Evolutionary conservation across 129 eudicot species (phyloP), one percentile per base, ranked within the genome.

Genomic region (Smallanthus sonchifolius): DNA sequence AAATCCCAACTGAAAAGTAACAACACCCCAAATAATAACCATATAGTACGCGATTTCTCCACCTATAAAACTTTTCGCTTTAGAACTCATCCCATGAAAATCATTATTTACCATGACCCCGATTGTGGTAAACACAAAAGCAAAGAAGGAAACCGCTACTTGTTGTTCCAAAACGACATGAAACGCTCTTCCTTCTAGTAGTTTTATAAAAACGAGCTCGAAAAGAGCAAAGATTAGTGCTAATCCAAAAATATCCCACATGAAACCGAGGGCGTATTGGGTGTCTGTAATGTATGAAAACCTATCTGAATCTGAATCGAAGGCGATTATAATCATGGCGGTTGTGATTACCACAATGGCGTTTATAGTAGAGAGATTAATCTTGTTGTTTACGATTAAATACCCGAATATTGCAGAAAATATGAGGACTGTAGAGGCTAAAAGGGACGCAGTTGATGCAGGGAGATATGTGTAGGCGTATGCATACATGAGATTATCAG

Each of bases 141-240:
- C 98, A 13, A 90, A 72, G 34, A 94, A 74, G n/a, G 96, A 94
- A 67, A 94, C 98, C 86, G 89, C 86, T 16, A 88, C 87, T 77
- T 91, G 98, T 78, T 94, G 98, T 83, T 94, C 98, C 42, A 94
- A 65, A 5, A 94, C 97, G 5, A 88, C 98, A 67, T 86, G 98
- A 81, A 94, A 94, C 2, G 96, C 78, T 35, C 84, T 70, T 48
- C 97, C 78, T 34, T 93, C 88, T 3, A 90, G 78, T 24, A 86
- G 67, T 71, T 85, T 86, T 44, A 88, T 79, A 15, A 94, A 94
- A 19, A 94, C 88, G 19, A 87, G 81, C 77, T 94, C 97, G 0
- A 97, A 94, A 20, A 94, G 93, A 10, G 98, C 98, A 30, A 94
- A 94, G 19, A 94, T 94, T 9, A 94, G 87, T 42, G 89, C 87